Base-by-base conservation (phyloP, 129 eudicot genomes). In the Flaveria bidentis region DNA sequence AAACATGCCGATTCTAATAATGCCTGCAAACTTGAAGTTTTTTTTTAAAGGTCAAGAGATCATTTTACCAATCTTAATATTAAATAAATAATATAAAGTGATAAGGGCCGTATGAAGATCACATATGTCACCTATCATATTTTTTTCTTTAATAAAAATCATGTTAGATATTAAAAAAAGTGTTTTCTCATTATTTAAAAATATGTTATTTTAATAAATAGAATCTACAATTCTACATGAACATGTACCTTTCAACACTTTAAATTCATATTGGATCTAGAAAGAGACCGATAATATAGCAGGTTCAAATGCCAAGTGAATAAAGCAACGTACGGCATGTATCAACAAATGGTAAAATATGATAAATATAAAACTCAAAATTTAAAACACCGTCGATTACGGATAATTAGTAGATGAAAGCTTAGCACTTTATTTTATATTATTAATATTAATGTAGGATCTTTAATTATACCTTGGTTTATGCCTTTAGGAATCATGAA, bases 381-480 rank as follows among this genome's bases (percentile, higher is more conserved):
- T 7, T n/a, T 55, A 17, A 53, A 55, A 17, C 23, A 22, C 61
- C 61, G 23, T 5, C 61, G 23, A 9, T 53, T 53, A 17, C 23
- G 60, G 23, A n/a, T 53, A n/a, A n/a, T 17, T n/a, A n/a, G 2
- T n/a, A 17, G 9, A 36, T 2, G 60, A 1, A 53, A 18, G 2
- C 18, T 53, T n/a, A 5, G 61, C 23, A 10, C 41, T 36, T 36
- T 36, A 36, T 36, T 36, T 36, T 36, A 36, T 7, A 36, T 36
- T 36, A 36, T 36, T 36, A 5, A 36, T 36, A 36, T 36, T 36
- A 5, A 36, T 53, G 45, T 15, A 56, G 62, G 78, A 80, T 73
- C 79, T 73, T 67, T 55, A 11, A 30, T 55, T 53, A 68, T 73
- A 65, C 75, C 69, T 42, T 80, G 75, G 79, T 53, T 73, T 80